phyloP scores from a whole-genome alignment of 1,139 yeast species.

The Meyerozyma carpophila region DNA sequence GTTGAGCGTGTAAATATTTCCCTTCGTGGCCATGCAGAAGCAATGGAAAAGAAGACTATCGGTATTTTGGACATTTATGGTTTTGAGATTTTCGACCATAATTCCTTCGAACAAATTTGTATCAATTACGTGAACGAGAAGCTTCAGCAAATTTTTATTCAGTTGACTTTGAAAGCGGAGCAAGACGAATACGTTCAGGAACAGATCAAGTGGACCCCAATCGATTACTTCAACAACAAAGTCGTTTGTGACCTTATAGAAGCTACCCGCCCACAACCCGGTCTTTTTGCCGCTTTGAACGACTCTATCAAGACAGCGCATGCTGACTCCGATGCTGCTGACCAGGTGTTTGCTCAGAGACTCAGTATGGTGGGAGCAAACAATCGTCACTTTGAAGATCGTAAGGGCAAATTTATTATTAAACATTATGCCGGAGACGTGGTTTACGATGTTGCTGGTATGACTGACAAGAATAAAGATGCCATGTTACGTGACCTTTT shows the following conservation, averaged over 20 bases:
- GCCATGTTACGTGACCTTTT: conserved; percentile 84
- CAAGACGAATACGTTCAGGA: conserved; percentile 97
- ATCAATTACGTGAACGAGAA: conserved; percentile 97
- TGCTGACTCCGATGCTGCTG: conserved; percentile 96
- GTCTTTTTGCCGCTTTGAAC: conserved; percentile 91
- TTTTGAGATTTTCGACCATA: conserved; percentile 94
- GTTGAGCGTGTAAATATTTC: conserved; percentile 90
- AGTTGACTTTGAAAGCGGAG: conserved; percentile 90
- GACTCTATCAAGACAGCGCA: conserved; percentile 98
- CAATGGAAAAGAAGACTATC: conserved; percentile 57
- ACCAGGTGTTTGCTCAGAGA: conserved; percentile 92
- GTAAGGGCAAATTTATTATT: conserved; percentile 82
- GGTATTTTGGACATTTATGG: conserved; percentile 98
- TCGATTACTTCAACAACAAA: conserved; percentile 91
- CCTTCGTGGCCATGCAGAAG: conserved; percentile 37
- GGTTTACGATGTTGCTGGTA: conserved; percentile 79
- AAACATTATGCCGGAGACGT: conserved; percentile 99
- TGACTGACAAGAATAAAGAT: conserved; percentile 98
- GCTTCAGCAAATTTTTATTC: conserved; percentile 94
- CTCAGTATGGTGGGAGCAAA: conserved; percentile 72
- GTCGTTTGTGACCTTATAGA: conserved; percentile 97
- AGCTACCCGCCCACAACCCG: conserved; percentile 86
- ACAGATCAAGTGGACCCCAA: conserved; percentile 96
- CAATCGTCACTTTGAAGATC: conserved; percentile 84
- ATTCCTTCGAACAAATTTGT: conserved; percentile 95